A percentile compares a stretch with the other conserved stretches of the same genome.
Conservation (phyloP, 2,329 filamentous ascomycete genomes). For the Metarhizium brunneum region DNA sequence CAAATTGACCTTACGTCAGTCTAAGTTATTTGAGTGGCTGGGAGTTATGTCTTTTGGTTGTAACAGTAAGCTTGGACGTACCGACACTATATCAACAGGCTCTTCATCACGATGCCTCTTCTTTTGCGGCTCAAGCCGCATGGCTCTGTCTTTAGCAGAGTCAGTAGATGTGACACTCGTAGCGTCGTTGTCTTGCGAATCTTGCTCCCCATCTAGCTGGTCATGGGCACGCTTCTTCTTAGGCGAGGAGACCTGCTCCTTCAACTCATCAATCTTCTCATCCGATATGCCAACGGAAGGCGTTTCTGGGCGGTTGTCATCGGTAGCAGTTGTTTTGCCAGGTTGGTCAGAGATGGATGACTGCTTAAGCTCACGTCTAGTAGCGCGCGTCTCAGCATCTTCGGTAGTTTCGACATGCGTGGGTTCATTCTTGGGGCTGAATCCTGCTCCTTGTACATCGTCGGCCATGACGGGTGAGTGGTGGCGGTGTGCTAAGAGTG, state of each 20-base stretch:
- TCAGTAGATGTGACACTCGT: slow-evolving; percentile 32
- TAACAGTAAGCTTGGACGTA: slow-evolving; percentile 14
- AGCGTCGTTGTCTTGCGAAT: slow-evolving; percentile 31
- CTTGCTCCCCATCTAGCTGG: slow-evolving; percentile 43
- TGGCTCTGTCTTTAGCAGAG: slow-evolving; percentile 39
- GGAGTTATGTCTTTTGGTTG: background rate
- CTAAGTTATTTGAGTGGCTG: background rate
- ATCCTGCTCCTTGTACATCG: slow-evolving; percentile 29
- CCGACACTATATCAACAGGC: slow-evolving; percentile 20
- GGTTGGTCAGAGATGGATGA: slow-evolving; percentile 47
- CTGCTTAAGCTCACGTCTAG: slow-evolving; percentile 55
- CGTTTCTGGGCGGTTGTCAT: slow-evolving; percentile 20
- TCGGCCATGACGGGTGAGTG: slow-evolving; percentile 29
- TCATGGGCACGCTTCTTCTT: slow-evolving; percentile 59
- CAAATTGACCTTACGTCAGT: background rate
- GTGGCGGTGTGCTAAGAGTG: background rate
- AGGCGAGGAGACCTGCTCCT: slow-evolving; percentile 46
- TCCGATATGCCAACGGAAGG: slow-evolving; percentile 26
- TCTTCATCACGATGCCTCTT: slow-evolving; percentile 51
- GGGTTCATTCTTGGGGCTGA: slow-evolving; percentile 28
- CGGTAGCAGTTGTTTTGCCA: slow-evolving; percentile 3
- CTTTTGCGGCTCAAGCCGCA: slow-evolving; percentile 49
- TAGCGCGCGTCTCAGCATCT: slow-evolving; percentile 54
- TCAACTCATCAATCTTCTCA: slow-evolving; percentile 27
- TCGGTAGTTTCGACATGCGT: slow-evolving; percentile 33